Evolutionary conservation across 2,329 filamentous ascomycete species (phyloP), one percentile per base, ranked within the genome.

Genomic region (Ophiostoma triangulosporum): DNA sequence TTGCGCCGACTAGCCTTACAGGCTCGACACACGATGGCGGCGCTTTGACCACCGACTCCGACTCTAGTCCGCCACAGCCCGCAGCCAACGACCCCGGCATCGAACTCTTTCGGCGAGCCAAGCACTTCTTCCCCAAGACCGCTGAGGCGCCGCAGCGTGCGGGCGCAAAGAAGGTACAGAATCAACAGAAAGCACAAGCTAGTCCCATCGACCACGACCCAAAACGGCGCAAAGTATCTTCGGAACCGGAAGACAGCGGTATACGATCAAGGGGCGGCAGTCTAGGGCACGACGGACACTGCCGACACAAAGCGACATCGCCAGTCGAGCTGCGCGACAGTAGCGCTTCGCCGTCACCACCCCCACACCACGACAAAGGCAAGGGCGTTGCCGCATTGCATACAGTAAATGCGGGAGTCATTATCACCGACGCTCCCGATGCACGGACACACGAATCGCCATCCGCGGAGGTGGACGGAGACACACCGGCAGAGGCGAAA

Each of bases 81-180:
- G 24, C 15, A 27, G 26, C 15, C 43, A 17, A 12, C 43, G 43
- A 46, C 22, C 43, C 24, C 26, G 43, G 43, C 26, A 46, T 80
- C 11, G 66, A 66, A 2, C 64, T 80, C 6, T 80, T 80, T 57
- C 69, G 70, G 40, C 72, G 73, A 5, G 68, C 73, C 12, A 73
- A 71, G 57, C 68, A 73, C 54, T 75, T 77, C 61, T 75, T 73
- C 50, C 68, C 70, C 6, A 49, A 43, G 6, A 51, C 53, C 12
- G 1, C 63, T 3, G 57, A 63, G 32, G 66, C 27, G 17, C 20
- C 46, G 17, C 46, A 22, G 17, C 46, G 29, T 40, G 12, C 7
- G 51, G 31, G 6, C 32, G 50, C 46, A 59, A 36, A 32, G 51
- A 31, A 38, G 52, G n/a, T 7, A 6, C 26, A 20, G 32, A 53